Base-by-base conservation (phyloP, 345 rosid species). In the Combretum micranthum region DNA sequence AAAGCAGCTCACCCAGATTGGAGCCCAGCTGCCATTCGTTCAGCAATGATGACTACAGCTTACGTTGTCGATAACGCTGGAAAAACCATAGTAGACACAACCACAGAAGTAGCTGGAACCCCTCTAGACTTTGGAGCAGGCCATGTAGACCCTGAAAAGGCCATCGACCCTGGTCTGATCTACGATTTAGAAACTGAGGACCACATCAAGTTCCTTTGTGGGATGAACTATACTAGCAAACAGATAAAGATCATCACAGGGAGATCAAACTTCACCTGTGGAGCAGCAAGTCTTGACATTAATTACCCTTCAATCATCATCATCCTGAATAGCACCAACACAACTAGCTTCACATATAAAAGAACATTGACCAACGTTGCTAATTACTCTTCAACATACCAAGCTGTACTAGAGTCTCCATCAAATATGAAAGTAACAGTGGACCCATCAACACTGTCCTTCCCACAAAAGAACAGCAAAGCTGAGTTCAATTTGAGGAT, bases 41-140 rank as follows among this genome's bases (percentile, higher is more conserved):
- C 77, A 15, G 75, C 78, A 0, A 67, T 80, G 80, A 83, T 80
- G 81, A 77, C 77, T 13, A 73, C 81, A 0, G 73, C 81, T 4
- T 52, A 71, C 15, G 20, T 54, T 15, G 20, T 26, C 0, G 71
- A 77, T 45, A 75, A 71, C 12, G 46, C 64, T 3, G 44, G 61
- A 4, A 53, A 63, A 17, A 12, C 45, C 20, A 80, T 77, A 69
- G 57, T 55, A 0, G 81, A 77, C 44, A 67, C 70, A 76, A 67
- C 65, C 17, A 63, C 66, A 0, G 65, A 54, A 44, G 66, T 47
- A 26, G 63, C 70, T 0, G 81, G 73, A 9, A 75, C 80, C 2
- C 78, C 85, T n/a, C 81, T 80, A 20, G 71, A 77, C 52, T 80
- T 63, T 2, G 78, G 83, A 5, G 69, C 83, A 14, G 85, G 85